These are phyloP conservation scores for Aethionema arabicum DNA, from an alignment of 345 rosid genomes.

Conservation along the genomic window DNA sequence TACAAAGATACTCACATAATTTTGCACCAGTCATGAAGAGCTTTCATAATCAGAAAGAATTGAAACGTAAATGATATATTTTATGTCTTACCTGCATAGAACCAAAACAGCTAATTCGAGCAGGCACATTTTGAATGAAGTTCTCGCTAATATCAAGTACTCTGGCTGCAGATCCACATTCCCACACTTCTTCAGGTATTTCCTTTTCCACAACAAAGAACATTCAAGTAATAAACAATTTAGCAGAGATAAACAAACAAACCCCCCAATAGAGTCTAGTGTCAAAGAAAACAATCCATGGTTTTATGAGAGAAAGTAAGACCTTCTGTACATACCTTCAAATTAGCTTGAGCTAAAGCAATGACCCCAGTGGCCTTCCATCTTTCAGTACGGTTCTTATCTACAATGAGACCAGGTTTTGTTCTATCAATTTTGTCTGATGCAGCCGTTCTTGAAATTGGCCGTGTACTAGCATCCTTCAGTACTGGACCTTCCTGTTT, in stretches of 20 bases:
- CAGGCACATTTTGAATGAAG: slow-evolving; percentile 52
- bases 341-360: slow-evolving; percentile 61
- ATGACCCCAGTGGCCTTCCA: slow-evolving; percentile 82
- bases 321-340: slow-evolving; percentile 52
- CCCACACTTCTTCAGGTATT: slow-evolving; percentile 83
- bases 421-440: slow-evolving; percentile 25
- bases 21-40: neutral
- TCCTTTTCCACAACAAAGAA: slow-evolving; percentile 38
- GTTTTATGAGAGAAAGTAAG: neutral
- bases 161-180: slow-evolving; percentile 56
- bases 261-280: too few relatives aligned
- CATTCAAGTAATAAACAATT: neutral
- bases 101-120: slow-evolving; percentile 49
- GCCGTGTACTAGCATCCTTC: slow-evolving; percentile 55
- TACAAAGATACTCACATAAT: slow-evolving; percentile 37
- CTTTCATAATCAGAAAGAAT: neutral
- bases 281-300: too few relatives aligned
- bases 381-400: slow-evolving; percentile 52
- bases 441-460: slow-evolving; percentile 46
- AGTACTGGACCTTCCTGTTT: slow-evolving; percentile 72
- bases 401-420: slow-evolving; percentile 36
- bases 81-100: slow-evolving; percentile 39
- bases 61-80: neutral
- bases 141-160: slow-evolving; percentile 71
- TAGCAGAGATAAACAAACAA: neutral